phyloP scores from a whole-genome alignment of 2,329 filamentous ascomycete genomes.

The Aspergillus aculeatinus region DNA sequence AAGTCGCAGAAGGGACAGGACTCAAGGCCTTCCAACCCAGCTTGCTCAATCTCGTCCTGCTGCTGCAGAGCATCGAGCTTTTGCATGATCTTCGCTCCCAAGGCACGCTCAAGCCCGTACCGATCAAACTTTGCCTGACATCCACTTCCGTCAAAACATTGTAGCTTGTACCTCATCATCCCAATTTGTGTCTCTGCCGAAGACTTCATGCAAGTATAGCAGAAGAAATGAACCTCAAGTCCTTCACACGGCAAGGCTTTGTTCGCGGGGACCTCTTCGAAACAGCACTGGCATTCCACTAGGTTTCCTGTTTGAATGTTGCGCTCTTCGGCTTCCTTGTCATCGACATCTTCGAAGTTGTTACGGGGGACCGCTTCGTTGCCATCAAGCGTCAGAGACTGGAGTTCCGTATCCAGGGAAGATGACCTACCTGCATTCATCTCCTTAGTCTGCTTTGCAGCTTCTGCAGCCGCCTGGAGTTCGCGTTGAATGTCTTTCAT shows the following conservation, averaged over 20 bases:
- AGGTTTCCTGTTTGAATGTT: slow-evolving; percentile 52
- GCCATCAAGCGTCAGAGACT: slow-evolving; percentile 3
- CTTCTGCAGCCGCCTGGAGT: not conserved
- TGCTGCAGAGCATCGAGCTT: slow-evolving; percentile 72
- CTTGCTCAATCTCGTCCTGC: slow-evolving; percentile 66
- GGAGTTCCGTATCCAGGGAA: too few species aligned
- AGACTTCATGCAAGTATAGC: slow-evolving; percentile 62
- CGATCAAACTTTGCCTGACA: slow-evolving; percentile 63
- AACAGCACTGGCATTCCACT: slow-evolving; percentile 73
- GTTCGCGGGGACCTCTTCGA: slow-evolving; percentile 63
- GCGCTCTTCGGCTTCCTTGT: slow-evolving; percentile 35
- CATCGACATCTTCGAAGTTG: slow-evolving; percentile 22
- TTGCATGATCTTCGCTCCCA: slow-evolving; percentile 58
- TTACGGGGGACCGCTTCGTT: slow-evolving; percentile 15
- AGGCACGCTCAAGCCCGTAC: slow-evolving; percentile 55
- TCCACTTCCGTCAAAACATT: slow-evolving; percentile 68
- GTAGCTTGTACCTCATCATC: slow-evolving; percentile 64
- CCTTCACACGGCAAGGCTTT: slow-evolving; percentile 68
- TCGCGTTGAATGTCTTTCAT: not conserved
- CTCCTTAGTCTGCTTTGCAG: not conserved
- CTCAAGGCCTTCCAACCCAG: slow-evolving; percentile 69
- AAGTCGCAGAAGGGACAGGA: slow-evolving; percentile 81
- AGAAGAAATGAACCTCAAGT: slow-evolving; percentile 64
- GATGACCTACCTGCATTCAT: too few species aligned
- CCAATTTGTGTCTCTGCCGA: slow-evolving; percentile 70